These are phyloP conservation scores for Artomyces pyxidatus DNA, from an alignment of 768 basidiomycete genomes.

Conservation along the genomic window DNA sequence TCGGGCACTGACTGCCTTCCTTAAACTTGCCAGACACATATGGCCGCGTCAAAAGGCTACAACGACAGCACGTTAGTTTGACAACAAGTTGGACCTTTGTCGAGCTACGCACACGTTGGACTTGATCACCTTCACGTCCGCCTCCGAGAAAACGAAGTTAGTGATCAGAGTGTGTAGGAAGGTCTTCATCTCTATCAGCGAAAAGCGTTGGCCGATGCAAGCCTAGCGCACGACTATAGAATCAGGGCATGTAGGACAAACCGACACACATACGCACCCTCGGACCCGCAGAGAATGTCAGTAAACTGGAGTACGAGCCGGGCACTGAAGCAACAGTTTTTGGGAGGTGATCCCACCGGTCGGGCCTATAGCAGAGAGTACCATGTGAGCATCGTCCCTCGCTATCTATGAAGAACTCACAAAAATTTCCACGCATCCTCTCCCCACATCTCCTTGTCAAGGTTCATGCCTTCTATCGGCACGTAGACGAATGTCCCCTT, in stretches of 20 bases:
- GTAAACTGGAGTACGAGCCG: conserved; percentile 60
- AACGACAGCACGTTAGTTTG: not conserved
- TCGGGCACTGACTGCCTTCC: conserved; percentile 16
- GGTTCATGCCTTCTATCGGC: conserved; percentile 71
- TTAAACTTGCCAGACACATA: conserved; percentile 7
- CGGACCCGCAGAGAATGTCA: conserved; percentile 78
- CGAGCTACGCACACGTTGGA: conserved; percentile 51
- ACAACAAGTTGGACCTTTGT: not conserved
- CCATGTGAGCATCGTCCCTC: not conserved
- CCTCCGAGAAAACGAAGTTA: conserved; percentile 65
- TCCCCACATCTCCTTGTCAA: conserved; percentile 76
- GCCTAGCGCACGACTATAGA: conserved; percentile 42
- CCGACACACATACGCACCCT: conserved; percentile 57
- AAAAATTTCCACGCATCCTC: conserved; percentile 74
- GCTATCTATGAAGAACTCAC: conserved; percentile 35
- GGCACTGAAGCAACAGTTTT: conserved; percentile 59
- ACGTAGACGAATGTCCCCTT: conserved; percentile 75
- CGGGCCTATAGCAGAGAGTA: conserved; percentile 42
- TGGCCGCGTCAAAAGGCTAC: conserved; percentile 14
- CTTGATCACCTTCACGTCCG: conserved; percentile 70
- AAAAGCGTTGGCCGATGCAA: conserved; percentile 77
- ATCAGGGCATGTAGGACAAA: conserved; percentile 1
- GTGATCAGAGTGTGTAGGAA: conserved; percentile 65
- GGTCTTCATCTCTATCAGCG: conserved; percentile 76
- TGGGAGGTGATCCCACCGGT: conserved; percentile 73